Evolutionary conservation across 352 stramenopile genomes (phyloP), one percentile per base, ranked within the genome.

Genomic region (Phytopythium litorale): DNA sequence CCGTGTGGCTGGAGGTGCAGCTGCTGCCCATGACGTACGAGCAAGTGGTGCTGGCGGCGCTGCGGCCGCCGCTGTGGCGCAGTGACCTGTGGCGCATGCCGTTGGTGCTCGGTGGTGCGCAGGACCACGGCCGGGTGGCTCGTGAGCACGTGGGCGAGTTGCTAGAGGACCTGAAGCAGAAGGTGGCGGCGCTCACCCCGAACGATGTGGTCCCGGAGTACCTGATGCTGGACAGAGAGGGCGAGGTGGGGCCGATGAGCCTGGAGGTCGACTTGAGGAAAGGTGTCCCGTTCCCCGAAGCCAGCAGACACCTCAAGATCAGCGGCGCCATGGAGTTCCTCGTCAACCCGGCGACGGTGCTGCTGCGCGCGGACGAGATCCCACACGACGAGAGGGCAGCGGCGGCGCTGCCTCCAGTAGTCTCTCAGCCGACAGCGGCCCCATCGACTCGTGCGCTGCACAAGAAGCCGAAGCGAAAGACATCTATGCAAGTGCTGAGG

Each of bases 1-100:
- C 64, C 13, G 40, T 78, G 50, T 87, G 73, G 70, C 63, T 89
- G 0, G 76, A 88, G 25, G 63, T 87, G 18, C 67, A 78, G 18
- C 19, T 89, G 18, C 61, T 61, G 7, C 60, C 56, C 3, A 53
- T 69, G 19, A 72, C 43, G 2, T 73, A 72, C 9, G 55, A 58
- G 7, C 62, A 78, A 0, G 48, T 81, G 32, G 25, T 75, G 2
- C 23, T 64, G 0, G 70, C 71, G 19, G 68, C 69, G 0, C 19
- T 85, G 25, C 67, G 56, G 33, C 72, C 87, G 43, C 46, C 88
- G 0, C 25, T 70, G 5, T 66, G 32, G 50, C 28, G 46, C 28
- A 71, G 78, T 25, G 64, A 74, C 23, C 53, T 62, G 12, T 78
- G 64, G 67, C 65, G 70, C 15, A 63, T 35, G 37, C 40, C 58